Evolutionary conservation across 164 flowering plant genomes (phyloP), one percentile per base, ranked within the genome.

Genomic region (Magnolia changhungtana): DNA sequence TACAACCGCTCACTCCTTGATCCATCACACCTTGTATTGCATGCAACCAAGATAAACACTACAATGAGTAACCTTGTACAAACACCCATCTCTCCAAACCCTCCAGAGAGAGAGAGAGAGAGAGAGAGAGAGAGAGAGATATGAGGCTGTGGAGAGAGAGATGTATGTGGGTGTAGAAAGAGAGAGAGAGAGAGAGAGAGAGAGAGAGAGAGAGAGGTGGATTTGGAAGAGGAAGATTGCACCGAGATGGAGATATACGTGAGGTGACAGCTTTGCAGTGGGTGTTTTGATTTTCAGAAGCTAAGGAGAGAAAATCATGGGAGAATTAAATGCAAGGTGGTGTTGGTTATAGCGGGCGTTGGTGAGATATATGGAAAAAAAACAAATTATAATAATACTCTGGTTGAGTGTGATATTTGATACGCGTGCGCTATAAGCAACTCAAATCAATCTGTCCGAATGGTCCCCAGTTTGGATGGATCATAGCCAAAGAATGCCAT

Each of bases 21-120:
- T 49, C 81, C 89, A 71, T 84, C 78, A 68, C 88, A 86, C 4
- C 77, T 79, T 8, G 80, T 79, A 58, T 70, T 21, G 50, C 81
- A 59, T 68, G 76, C 78, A 79, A 84, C 31, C 76, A 87, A 72
- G 7, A 84, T 3, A 0, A 86, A 52, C 7, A 82, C 79, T 51
- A 74, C 78, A 68, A 80, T 58, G 61, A 64, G 10, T 70, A 59
- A 73, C 75, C 83, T 83, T 76, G 67, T 79, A 50, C 77, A 65
- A 50, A 74, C 16, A 69, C 75, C 82, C 86, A 85, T 84, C 19
- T 63, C 51, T 10, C 14, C 11, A 63, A 78, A 73, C 20, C 11
- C 61, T 11, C 61, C 61, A 11, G 3, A 55, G 61, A 55, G 18
- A 11, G 14, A 52, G 14, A 9, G 14, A 52, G 11, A 52, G 58